Conservation (phyloP, 495 filamentous ascomycete species). For the Mycothermus thermophilus region DNA sequence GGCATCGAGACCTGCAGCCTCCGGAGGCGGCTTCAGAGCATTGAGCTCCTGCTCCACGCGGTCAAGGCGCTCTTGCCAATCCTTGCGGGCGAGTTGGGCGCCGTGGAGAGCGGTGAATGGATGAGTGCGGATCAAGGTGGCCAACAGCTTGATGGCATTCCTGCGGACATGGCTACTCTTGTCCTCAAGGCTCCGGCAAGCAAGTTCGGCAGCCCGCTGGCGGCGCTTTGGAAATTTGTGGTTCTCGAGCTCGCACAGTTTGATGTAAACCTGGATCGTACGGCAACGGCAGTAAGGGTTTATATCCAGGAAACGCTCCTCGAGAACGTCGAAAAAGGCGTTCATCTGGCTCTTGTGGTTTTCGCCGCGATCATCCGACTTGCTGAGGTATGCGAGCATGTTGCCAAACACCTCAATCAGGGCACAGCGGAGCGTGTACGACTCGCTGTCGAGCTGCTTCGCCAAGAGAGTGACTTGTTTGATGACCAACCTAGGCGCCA, state of each 20-base stretch:
- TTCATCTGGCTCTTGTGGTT: conserved; percentile 89
- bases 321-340: conserved; percentile 89
- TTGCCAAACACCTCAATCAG: conserved; percentile 99
- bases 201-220: conserved; percentile 72
- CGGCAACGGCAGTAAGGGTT: conserved; percentile 93
- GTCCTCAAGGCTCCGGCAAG: conserved; percentile 79
- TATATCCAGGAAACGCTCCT: conserved; percentile 90
- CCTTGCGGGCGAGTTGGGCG: conserved; percentile 65
- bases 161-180: conserved; percentile 95
- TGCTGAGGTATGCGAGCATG: conserved; percentile 77
- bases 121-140: conserved; percentile 77
- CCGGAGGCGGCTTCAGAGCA: conserved; percentile 62
- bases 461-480: conserved; percentile 92
- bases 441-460: conserved; percentile 93
- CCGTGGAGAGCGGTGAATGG: conserved; percentile 89
- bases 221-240: conserved; percentile 89
- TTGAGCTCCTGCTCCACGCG: conserved; percentile 70
- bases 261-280: conserved; percentile 84
- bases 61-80: conserved; percentile 70
- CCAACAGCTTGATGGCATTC: conserved; percentile 87
- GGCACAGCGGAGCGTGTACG: conserved; percentile 83
- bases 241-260: conserved; percentile 79
- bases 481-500: conserved; percentile 81
- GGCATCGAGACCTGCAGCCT: conserved; percentile 57
- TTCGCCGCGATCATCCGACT: conserved; percentile 77